Percentiles rank a stretch among this genome's conserved stretches.
phyloP scores from a whole-genome alignment of 2,329 filamentous ascomycete genomes.

The Myriangium duriaei region DNA sequence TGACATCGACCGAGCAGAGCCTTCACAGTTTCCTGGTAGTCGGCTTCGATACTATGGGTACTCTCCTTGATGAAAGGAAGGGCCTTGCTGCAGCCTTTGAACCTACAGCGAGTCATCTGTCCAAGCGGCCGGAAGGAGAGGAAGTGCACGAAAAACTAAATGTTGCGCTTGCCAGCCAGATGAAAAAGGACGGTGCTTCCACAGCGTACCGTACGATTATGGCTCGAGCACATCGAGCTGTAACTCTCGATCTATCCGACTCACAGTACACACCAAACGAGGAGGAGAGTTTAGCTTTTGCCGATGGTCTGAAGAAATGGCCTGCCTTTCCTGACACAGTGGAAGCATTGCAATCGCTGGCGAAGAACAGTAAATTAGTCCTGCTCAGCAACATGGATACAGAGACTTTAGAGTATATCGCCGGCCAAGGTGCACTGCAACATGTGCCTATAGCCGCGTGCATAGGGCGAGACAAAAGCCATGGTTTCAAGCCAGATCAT shows the following conservation, averaged over 20 bases:
- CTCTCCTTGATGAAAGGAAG: conserved; percentile 2
- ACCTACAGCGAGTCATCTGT: not conserved
- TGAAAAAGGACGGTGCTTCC: not conserved
- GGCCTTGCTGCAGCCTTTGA: conserved; percentile 2
- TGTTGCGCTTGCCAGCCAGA: not conserved
- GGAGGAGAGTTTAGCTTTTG: conserved; percentile 1
- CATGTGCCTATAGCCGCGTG: conserved; percentile 2
- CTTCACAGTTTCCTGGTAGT: conserved; percentile 2
- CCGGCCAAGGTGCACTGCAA: not conserved
- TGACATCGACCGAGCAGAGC: not conserved
- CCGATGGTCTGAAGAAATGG: conserved; percentile 1
- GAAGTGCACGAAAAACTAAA: conserved; percentile 1
- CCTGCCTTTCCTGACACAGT: conserved; percentile 3
- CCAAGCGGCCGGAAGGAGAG: not conserved
- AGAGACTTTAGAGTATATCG: not conserved
- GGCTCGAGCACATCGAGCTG: not conserved
- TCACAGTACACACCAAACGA: not conserved
- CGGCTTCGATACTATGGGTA: conserved; percentile 6
- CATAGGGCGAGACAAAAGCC: conserved; percentile 6
- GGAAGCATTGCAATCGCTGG: not conserved
- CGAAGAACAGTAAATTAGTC: not conserved
- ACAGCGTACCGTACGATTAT: conserved; percentile 3
- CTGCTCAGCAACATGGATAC: conserved; percentile 9
- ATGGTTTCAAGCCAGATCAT: conserved; percentile 7
- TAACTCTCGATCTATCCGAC: not conserved